Base-by-base conservation (phyloP, 2,329 filamentous ascomycete genomes). In the Onygenales sp. region DNA sequence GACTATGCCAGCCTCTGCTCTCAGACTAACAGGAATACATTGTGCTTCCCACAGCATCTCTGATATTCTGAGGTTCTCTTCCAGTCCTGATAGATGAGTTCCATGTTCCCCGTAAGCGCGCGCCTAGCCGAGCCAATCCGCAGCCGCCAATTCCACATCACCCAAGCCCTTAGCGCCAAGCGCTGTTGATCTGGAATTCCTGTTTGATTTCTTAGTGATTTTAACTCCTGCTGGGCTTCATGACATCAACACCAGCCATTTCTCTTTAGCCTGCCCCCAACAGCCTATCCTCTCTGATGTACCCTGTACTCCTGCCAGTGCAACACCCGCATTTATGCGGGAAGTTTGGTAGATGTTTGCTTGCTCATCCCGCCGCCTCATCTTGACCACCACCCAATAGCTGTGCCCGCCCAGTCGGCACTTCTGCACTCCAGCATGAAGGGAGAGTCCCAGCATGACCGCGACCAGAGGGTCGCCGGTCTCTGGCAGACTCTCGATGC, bases 401-500 rank as follows among this genome's bases (percentile, higher is more conserved):
- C 4, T 14, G 11, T 14, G 14, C 14, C 42, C 17, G 32, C 33
- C 21, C 31, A 43, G 31, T 34, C n/a, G 14, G 31, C 42, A 2
- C 7, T 21, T 27, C 21, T 43, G 10, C 27, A 44, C 31, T 17
- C 13, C 27, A 81, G 77, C 72, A 87, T 88, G 78, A 78, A 88
- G 75, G 78, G 76, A 68, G 88, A 93, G 74, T 84, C 85, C 64
- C 81, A 86, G 70, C 85, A 85, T 71, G 81, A 87, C 73, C 83
- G 87, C 67, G 88, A 95, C 74, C 80, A 83, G 70, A 82, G 91
- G 65, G 82, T 96, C 63, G 85, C 89, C 73, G 79, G 84, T 68
- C 81, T 97, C 65, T 97, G 92, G 91, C 77, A 75, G 66, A 84
- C 82, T 64, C 80, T 98, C 60, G 90, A 95, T 70, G 85, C 85